Evolutionary conservation across 2,329 filamentous ascomycete genomes (phyloP).

Genomic region (Pseudocercospora fuligena): DNA sequence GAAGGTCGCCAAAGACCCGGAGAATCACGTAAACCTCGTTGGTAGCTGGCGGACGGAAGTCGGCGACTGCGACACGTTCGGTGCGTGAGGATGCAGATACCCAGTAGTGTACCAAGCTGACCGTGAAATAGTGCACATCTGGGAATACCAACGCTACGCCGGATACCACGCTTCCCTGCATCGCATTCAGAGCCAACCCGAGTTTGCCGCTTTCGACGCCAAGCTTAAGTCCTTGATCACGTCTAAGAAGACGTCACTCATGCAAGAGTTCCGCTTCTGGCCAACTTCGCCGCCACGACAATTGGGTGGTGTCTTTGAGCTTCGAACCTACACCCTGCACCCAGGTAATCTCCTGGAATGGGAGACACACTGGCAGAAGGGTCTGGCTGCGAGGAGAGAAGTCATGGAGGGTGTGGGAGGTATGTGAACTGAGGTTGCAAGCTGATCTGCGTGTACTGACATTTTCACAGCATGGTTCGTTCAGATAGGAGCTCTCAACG

Average conservation of each 20-base stretch:
- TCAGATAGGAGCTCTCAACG: constrained; percentile 96
- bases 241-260: constrained; percentile 84
- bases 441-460: constrained; percentile 14
- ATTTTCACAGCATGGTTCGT: constrained; percentile 87
- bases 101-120: background rate
- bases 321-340: constrained; percentile 94
- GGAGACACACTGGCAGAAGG: constrained; percentile 97
- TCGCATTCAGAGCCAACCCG: constrained; percentile 79
- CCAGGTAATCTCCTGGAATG: constrained; percentile 96
- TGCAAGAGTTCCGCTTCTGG: constrained; percentile 99
- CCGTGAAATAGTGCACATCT: constrained; percentile 82
- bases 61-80: constrained; percentile 94
- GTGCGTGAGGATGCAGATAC: constrained; percentile 55
- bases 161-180: constrained; percentile 93
- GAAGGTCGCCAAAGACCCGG: constrained; percentile 77
- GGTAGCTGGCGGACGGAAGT: constrained; percentile 99
- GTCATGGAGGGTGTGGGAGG: constrained; percentile 82
- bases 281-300: constrained; percentile 88
- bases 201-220: constrained; percentile 80
- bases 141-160: constrained; percentile 97
- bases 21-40: constrained; percentile 94
- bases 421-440: constrained; percentile 60
- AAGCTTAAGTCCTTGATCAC: constrained; percentile 86
- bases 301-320: constrained; percentile 90
- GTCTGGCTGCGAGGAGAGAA: constrained; percentile 85